Evolutionary conservation across 495 filamentous ascomycete genomes (phyloP).

Genomic region (Geopyxis carbonaria): DNA sequence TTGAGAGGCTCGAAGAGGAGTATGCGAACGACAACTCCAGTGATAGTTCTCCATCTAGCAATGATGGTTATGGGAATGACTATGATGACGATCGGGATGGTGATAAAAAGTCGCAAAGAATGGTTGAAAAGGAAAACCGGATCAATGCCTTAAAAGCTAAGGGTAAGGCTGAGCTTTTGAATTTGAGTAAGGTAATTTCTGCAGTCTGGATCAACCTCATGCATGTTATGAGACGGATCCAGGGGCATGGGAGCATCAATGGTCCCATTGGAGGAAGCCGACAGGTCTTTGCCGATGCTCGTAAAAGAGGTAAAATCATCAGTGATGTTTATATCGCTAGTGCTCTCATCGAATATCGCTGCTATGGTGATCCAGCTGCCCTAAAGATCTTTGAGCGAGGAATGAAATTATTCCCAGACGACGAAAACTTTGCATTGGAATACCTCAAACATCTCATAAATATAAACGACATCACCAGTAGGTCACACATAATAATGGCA

Average conservation of each 20-base stretch:
- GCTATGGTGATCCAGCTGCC: constrained; percentile 82
- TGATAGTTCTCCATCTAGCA: constrained; percentile 46
- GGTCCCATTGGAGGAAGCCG: constrained; percentile 57
- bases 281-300: constrained; percentile 71
- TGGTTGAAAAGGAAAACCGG: constrained; percentile 39
- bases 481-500: constrained; percentile 30
- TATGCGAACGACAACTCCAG: constrained; percentile 36
- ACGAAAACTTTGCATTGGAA: constrained; percentile 78
- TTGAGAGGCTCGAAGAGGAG: constrained; percentile 53
- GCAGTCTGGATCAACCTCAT: constrained; percentile 90
- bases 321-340: constrained; percentile 87
- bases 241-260: constrained; percentile 67
- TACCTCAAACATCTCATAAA: constrained; percentile 87
- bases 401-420: constrained; percentile 76
- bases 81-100: constrained; percentile 42
- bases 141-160: constrained; percentile 55
- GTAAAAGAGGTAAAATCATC: constrained; percentile 66
- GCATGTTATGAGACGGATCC: constrained; percentile 80
- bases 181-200: constrained; percentile 62
- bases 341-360: constrained; percentile 82
- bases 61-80: constrained; percentile 47
- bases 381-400: constrained; percentile 92
- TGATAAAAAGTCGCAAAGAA: constrained; percentile 36
- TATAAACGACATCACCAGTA: constrained; percentile 83
- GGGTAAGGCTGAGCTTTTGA: constrained; percentile 49